Evolutionary conservation across 345 rosid species (phyloP).

Genomic region (Hirschfeldia incana): DNA sequence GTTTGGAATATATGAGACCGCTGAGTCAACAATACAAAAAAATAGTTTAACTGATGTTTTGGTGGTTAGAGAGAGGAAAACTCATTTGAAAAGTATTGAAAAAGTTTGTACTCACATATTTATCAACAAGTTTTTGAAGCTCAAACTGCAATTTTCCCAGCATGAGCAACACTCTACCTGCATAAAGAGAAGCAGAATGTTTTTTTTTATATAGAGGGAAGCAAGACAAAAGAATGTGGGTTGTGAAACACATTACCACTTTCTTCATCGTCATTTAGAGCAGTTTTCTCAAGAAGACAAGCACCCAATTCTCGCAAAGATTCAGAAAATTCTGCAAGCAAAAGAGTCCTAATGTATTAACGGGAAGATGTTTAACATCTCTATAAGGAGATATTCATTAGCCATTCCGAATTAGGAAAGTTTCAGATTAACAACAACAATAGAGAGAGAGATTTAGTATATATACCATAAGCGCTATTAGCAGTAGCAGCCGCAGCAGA

Average conservation of each 20-base stretch:
- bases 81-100: background rate
- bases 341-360: background rate
- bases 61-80: slow-evolving; percentile 12
- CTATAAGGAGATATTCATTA: background rate
- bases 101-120: slow-evolving; percentile 96
- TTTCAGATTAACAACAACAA: background rate
- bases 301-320: slow-evolving; percentile 86
- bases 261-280: slow-evolving; percentile 82
- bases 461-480: slow-evolving; percentile 87
- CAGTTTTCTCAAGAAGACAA: slow-evolving; percentile 79
- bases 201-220: background rate
- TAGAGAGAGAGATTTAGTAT: background rate
- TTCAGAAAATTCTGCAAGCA: slow-evolving; percentile 86
- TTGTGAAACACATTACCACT: slow-evolving; percentile 54
- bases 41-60: slow-evolving; percentile 2
- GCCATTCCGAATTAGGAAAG: background rate
- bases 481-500: slow-evolving; percentile 98
- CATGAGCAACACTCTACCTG: slow-evolving; percentile 79
- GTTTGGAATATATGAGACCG: slow-evolving; percentile 81
- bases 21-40: slow-evolving; percentile 49
- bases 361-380: no score
- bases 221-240: background rate
- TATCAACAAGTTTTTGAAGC: slow-evolving; percentile 81
- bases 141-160: slow-evolving; percentile 88
- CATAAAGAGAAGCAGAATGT: slow-evolving; percentile 30